These are phyloP conservation scores for Neocallimastix lanati DNA, from an alignment of 192 early-diverging fungal species.

Conservation along the genomic window DNA sequence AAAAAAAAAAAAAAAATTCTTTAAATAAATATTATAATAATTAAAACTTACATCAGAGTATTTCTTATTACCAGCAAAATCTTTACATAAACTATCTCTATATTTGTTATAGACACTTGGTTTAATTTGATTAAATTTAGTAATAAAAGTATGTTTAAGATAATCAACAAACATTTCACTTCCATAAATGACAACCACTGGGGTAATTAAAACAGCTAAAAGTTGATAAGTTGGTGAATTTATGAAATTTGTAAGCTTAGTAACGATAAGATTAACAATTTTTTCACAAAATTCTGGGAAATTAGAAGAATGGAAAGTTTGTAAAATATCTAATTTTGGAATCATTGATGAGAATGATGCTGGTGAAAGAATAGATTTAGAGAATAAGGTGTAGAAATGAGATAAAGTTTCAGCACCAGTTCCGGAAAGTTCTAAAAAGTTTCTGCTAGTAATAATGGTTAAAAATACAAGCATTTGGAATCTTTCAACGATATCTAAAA, in stretches of 20 bases:
- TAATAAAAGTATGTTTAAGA: conserved; percentile 96
- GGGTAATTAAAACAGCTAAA: conserved; percentile 39
- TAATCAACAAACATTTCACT: conserved; percentile 90
- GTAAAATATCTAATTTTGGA: conserved; percentile 3
- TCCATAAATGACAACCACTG: conserved; percentile 64
- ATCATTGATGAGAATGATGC: conserved; percentile 1
- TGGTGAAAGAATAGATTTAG: background rate
- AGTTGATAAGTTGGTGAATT: conserved; percentile 29
- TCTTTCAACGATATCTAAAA: conserved; percentile 81
- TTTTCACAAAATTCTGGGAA: background rate
- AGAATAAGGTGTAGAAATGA: background rate
- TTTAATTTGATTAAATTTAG: conserved; percentile 87
- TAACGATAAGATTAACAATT: background rate
- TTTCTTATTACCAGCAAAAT: conserved; percentile 9
- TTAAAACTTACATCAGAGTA: no score
- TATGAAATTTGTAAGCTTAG: background rate
- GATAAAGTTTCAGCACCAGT: background rate
- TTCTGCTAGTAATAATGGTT: conserved; percentile 74
- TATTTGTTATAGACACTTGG: conserved; percentile 75
- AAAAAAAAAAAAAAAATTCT: no score
- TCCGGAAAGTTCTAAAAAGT: conserved; percentile 63
- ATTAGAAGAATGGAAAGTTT: background rate
- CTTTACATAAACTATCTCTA: conserved; percentile 70
- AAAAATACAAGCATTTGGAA: conserved; percentile 81
- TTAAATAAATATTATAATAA: no score